These are phyloP conservation scores for Rosa chinensis DNA, from an alignment of 306 rosid genomes.

Conservation along the genomic window DNA sequence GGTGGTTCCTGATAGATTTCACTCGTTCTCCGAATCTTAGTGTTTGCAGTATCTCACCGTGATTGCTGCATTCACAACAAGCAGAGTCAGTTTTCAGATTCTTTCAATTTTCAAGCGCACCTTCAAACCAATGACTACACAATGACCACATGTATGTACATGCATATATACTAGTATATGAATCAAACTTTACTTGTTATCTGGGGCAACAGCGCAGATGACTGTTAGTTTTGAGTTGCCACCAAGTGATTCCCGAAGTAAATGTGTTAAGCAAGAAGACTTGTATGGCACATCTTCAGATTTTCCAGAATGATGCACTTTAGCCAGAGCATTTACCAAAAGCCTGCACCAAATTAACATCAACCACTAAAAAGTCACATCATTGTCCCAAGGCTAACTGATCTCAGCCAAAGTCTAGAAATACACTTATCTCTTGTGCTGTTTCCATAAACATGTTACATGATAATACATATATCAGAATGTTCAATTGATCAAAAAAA, in stretches of 20 bases:
- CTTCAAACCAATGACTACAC: not conserved
- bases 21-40: conserved; percentile 86
- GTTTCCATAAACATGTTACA: too few relatives aligned
- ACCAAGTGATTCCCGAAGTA: conserved; percentile 77
- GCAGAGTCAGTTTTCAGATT: not conserved
- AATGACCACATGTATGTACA: not conserved
- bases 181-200: conserved; percentile 42
- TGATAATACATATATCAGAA: too few relatives aligned
- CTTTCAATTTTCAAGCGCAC: not conserved
- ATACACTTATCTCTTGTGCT: too few relatives aligned
- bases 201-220: conserved; percentile 68
- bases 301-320: conserved; percentile 45
- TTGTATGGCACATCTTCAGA: conserved; percentile 45
- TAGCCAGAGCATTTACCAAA: conserved; percentile 63
- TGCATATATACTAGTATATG: not conserved
- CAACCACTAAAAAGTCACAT: not conserved
- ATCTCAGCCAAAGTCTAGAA: not conserved
- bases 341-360: conserved; percentile 46
- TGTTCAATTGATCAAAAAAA: not conserved
- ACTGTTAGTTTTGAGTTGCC: conserved; percentile 89
- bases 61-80: conserved; percentile 58
- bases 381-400: not conserved
- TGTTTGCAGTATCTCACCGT: conserved; percentile 63
- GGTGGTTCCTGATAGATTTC: conserved; percentile 66
- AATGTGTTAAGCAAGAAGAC: conserved; percentile 71